Evolutionary conservation across 345 rosid species (phyloP), one percentile per base, ranked within the genome.

Genomic region (Dimocarpus longan): DNA sequence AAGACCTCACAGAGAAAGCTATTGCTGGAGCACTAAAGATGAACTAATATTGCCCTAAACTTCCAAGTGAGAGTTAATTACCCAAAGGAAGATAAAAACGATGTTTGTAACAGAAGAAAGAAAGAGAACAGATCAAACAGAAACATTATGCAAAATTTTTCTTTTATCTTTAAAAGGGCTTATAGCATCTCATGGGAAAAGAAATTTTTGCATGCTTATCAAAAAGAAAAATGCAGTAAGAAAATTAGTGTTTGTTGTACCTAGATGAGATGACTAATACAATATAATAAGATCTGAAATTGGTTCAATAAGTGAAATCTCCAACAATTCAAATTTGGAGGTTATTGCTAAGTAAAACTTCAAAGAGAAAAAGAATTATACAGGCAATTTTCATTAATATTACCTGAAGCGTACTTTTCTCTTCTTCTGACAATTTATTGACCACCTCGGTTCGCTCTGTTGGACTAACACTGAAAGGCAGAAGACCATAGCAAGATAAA

Each of bases 381-480:
- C 5, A 26, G 10, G 19, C 1, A 40, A 43, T 68, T 65, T 65
- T 60, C 64, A 39, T 56, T 65, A 75, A 57, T 32, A 46, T 21
- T 83, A 93, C 98, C 97, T 90, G 89, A 84, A 93, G 93, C 68
- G 87, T 80, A 81, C 81, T 77, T 86, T 85, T 91, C 85, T 92
- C 94, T 80, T 92, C 93, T 21, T 87, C 90, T n/a, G 99, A 85
- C 40, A 95, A 84, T 84, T 87, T 82, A 65, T 87, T 90, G 28
- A 88, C 87, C 71, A 85, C 86, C 13, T 77, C 32, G 50, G 90
- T 84, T 79, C 87, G 87, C 77, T 88, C 88, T 5, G 86, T 70
- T 77, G 93, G 88, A 72, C 81, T 84, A 40, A 82, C 88, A 81
- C 97, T 93, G 84, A 80, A 80, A 83, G 50, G 60, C 16, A 78